These are phyloP conservation scores for Penicillium taxi DNA, from an alignment of 495 filamentous ascomycete genomes.

Conservation along the genomic window DNA sequence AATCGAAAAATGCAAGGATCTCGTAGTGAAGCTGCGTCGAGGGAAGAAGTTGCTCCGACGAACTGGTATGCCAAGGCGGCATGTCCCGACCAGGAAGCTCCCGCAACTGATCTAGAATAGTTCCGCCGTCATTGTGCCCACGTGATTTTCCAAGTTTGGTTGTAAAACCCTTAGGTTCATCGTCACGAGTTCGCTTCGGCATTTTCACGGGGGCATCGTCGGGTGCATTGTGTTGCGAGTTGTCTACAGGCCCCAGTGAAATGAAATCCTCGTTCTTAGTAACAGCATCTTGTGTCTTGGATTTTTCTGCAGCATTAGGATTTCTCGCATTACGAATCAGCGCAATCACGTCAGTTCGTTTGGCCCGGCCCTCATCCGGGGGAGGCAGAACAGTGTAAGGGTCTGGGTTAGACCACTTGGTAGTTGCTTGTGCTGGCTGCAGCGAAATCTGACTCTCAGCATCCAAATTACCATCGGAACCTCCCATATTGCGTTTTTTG, in stretches of 20 bases:
- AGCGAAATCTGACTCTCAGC: constrained; percentile 7
- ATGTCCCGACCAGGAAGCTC: constrained; percentile 32
- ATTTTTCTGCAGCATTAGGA: constrained; percentile 24
- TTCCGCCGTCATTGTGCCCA: constrained; percentile 36
- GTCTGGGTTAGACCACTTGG: constrained; percentile 91
- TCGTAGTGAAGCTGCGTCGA: constrained; percentile 59
- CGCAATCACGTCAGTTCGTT: constrained; percentile 76
- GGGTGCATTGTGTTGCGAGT: constrained; percentile 13
- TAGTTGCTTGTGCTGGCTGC: constrained; percentile 24
- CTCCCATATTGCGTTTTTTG: constrained; percentile 44
- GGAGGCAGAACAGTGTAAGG: constrained; percentile 80
- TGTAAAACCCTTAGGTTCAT: constrained; percentile 49
- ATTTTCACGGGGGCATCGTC: constrained; percentile 23
- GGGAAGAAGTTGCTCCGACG: constrained; percentile 22
- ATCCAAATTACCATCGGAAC: too few species aligned
- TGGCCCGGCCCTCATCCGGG: constrained; percentile 52
- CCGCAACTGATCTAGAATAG: constrained; percentile 52
- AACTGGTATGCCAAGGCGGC: constrained; percentile 72
- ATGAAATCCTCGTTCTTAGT: constrained; percentile 73
- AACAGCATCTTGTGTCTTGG: constrained; percentile 43
- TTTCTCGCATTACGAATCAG: constrained; percentile 79
- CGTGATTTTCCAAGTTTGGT: constrained; percentile 39
- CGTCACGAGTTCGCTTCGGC: constrained; percentile 61
- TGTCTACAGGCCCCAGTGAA: constrained; percentile 57
- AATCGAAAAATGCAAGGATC: constrained; percentile 81